Conservation (phyloP, 148 eudicot genomes). For the Cornus florida region DNA sequence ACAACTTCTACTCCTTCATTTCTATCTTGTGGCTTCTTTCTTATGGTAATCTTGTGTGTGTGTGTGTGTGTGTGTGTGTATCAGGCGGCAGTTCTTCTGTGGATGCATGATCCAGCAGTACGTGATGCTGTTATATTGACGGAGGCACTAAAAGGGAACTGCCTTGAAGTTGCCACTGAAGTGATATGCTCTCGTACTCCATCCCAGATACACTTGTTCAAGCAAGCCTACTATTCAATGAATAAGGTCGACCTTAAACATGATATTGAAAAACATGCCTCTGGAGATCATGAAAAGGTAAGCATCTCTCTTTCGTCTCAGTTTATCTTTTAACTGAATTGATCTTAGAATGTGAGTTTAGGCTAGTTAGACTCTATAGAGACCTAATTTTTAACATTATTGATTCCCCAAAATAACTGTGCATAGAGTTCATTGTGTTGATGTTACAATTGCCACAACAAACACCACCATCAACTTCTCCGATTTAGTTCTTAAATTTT, state of each 20-base stretch:
- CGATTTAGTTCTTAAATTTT: no score
- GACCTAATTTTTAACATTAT: no score
- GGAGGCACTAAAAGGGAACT: slow-evolving; percentile 42
- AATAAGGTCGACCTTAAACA: slow-evolving; percentile 60
- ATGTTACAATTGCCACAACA: no score
- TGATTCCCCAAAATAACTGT: no score
- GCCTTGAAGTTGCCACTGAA: slow-evolving; percentile 65
- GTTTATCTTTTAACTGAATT: no score
- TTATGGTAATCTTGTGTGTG: neutral
- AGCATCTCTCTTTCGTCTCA: neutral
- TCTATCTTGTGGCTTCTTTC: no score
- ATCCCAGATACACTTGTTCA: slow-evolving; percentile 63
- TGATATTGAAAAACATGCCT: slow-evolving; percentile 52
- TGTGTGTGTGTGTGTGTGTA: neutral
- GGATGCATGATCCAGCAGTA: slow-evolving; percentile 76
- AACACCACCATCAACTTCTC: no score
- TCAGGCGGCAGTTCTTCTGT: slow-evolving; percentile 62
- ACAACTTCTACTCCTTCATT: neutral
- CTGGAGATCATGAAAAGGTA: slow-evolving; percentile 74
- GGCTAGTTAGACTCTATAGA: no score
- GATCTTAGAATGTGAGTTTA: no score
- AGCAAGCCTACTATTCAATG: slow-evolving; percentile 46
- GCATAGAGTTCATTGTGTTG: no score
- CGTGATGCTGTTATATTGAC: slow-evolving; percentile 73
- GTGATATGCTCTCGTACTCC: slow-evolving; percentile 80